A percentile compares a stretch with the other conserved stretches of the same genome.
Evolutionary conservation across 179 eudicot species (phyloP).

Genomic region (Camellia oleifera): DNA sequence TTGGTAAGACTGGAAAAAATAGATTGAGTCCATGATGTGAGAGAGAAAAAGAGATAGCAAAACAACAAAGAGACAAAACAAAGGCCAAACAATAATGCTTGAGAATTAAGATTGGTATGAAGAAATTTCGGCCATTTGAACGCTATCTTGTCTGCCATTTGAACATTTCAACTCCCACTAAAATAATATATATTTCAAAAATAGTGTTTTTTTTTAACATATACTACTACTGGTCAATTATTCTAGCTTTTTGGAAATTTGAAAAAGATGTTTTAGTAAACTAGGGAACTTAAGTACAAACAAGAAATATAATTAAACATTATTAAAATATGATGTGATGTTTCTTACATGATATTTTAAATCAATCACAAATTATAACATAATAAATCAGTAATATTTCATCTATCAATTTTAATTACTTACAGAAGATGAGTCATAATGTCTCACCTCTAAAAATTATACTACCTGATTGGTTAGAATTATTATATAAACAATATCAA

Average conservation of each 20-base stretch:
- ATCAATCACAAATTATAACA: no score
- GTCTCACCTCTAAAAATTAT: no score
- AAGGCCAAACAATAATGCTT: not conserved
- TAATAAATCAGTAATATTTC: no score
- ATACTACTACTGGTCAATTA: not conserved
- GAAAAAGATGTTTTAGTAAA: not conserved
- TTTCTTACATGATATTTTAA: no score
- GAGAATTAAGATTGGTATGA: slow-evolving; percentile 3
- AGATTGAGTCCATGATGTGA: not conserved
- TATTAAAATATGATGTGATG: no score
- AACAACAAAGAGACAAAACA: slow-evolving; percentile 6
- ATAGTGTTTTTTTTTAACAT: no score
- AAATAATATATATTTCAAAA: not conserved
- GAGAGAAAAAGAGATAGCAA: not conserved
- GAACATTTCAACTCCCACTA: slow-evolving; percentile 14
- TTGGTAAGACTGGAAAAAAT: not conserved
- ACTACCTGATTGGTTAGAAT: no score
- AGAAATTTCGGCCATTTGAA: slow-evolving; percentile 4
- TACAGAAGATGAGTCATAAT: no score
- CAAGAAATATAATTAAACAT: no score
- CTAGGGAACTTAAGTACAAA: no score
- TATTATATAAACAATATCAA: no score
- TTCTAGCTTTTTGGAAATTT: not conserved
- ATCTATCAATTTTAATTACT: no score
- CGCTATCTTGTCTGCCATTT: slow-evolving; percentile 22